These are phyloP conservation scores for Chaetomium tenue DNA, from an alignment of 495 filamentous ascomycete species.

Conservation along the genomic window DNA sequence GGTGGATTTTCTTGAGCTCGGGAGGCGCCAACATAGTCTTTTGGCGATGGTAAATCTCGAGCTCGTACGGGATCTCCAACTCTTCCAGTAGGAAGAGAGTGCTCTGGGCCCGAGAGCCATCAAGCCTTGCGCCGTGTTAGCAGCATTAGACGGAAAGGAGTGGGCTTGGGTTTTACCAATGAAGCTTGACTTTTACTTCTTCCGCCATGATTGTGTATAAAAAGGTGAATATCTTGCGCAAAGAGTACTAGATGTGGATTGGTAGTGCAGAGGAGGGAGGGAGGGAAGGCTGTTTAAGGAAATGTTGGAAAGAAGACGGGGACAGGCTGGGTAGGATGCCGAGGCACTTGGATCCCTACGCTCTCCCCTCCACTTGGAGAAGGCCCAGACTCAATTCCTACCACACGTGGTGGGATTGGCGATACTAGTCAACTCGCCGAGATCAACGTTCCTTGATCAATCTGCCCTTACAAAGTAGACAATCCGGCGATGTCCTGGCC, in stretches of 20 bases:
- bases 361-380: conserved; percentile 2
- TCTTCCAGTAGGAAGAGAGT: conserved; percentile 87
- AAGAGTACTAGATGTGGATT: not conserved
- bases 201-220: conserved; percentile 30
- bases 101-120: conserved; percentile 74
- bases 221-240: not conserved
- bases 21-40: conserved; percentile 59
- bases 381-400: not conserved
- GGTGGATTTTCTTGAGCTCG: conserved; percentile 72
- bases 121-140: conserved; percentile 54
- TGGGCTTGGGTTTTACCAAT: conserved; percentile 56
- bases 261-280: not conserved
- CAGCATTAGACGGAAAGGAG: not conserved
- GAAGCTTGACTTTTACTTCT: conserved; percentile 66
- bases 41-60: conserved; percentile 69
- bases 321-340: not conserved
- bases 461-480: not conserved
- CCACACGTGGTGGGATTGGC: not conserved
- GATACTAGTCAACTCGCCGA: not conserved
- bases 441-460: not conserved
- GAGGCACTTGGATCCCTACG: not conserved
- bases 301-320: not conserved
- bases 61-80: conserved; percentile 69
- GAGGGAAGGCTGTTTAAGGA: not conserved
- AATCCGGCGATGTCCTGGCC: not conserved